phyloP scores from a whole-genome alignment of 1,139 yeast species.

The Yamadazyma sp. region DNA sequence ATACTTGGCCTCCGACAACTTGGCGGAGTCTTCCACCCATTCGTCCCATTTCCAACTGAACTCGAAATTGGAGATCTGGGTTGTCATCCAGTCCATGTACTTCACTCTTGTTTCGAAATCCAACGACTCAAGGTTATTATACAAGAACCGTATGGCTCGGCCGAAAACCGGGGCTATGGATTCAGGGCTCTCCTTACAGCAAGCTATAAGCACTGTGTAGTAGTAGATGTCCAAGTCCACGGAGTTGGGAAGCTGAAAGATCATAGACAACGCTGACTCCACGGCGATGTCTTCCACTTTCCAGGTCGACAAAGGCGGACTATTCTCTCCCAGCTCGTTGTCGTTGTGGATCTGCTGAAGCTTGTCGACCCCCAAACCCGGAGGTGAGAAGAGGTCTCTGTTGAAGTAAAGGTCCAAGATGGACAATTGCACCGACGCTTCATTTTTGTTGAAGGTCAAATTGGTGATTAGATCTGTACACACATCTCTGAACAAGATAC shows the following conservation, averaged over 20 bases:
- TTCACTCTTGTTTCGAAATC: conserved; percentile 77
- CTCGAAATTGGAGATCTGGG: conserved; percentile 89
- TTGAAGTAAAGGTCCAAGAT: conserved; percentile 74
- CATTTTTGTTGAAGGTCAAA: conserved; percentile 85
- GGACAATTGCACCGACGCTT: conserved; percentile 81
- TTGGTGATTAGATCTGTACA: conserved; percentile 72
- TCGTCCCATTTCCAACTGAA: conserved; percentile 99
- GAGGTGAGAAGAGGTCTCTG: conserved; percentile 71
- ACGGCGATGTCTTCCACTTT: conserved; percentile 89
- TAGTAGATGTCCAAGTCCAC: conserved; percentile 74
- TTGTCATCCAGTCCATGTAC: conserved; percentile 88
- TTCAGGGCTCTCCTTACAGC: conserved; percentile 83
- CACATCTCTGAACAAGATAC: conserved; percentile 70
- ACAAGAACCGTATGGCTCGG: conserved; percentile 84
- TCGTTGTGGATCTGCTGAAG: conserved; percentile 43
- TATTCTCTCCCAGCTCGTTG: conserved; percentile 40
- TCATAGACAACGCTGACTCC: conserved; percentile 76
- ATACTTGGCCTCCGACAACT: conserved; percentile 32
- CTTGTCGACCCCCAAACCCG: conserved; percentile 81
- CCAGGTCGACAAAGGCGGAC: conserved; percentile 66
- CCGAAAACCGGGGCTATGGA: conserved; percentile 96
- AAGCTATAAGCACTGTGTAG: conserved; percentile 83
- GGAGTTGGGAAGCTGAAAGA: conserved; percentile 71
- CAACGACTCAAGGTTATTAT: conserved; percentile 61
- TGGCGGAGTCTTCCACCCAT: conserved; percentile 67